A percentile compares a stretch with the other conserved stretches of the same genome.
Evolutionary conservation across 371 early-diverging fungal genomes (phyloP).

Genomic region (Mucor mucedo): DNA sequence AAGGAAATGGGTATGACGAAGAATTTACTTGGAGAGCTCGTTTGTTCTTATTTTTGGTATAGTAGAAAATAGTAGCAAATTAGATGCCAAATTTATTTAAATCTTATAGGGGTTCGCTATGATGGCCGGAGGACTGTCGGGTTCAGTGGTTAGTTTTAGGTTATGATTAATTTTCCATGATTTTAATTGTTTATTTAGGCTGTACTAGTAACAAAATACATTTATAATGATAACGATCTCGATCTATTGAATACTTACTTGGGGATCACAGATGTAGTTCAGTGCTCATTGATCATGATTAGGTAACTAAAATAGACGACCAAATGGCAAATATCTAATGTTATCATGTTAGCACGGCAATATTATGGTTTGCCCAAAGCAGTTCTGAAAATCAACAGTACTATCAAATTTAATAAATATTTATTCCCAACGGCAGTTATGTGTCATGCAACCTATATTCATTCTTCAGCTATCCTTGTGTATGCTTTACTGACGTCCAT

Average conservation of each 20-base stretch:
- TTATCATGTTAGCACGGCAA: slow-evolving; percentile 16
- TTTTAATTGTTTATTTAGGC: slow-evolving; percentile 42
- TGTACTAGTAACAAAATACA: slow-evolving; percentile 71
- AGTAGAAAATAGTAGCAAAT: not conserved
- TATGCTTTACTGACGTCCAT: not conserved
- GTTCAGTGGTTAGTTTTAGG: slow-evolving; percentile 62
- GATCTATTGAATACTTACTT: slow-evolving; percentile 62
- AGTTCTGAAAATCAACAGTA: not conserved
- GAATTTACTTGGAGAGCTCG: slow-evolving; percentile 66
- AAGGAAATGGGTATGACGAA: slow-evolving; percentile 39
- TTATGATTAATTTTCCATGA: not conserved
- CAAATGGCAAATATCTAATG: not conserved
- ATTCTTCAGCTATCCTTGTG: not conserved
- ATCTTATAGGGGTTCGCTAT: slow-evolving; percentile 64
- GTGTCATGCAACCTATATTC: not conserved
- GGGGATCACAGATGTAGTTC: slow-evolving; percentile 66
- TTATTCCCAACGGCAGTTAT: not conserved
- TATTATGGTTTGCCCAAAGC: slow-evolving; percentile 24
- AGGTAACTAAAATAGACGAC: slow-evolving; percentile 44
- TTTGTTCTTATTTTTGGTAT: slow-evolving; percentile 65
- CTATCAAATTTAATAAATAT: slow-evolving; percentile 2
- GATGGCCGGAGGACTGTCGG: slow-evolving; percentile 76
- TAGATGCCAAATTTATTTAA: not conserved
- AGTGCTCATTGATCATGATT: slow-evolving; percentile 70
- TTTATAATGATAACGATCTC: slow-evolving; percentile 53